Conservation (phyloP, 2,329 filamentous ascomycete species). For the Setomelanomma holmii region DNA sequence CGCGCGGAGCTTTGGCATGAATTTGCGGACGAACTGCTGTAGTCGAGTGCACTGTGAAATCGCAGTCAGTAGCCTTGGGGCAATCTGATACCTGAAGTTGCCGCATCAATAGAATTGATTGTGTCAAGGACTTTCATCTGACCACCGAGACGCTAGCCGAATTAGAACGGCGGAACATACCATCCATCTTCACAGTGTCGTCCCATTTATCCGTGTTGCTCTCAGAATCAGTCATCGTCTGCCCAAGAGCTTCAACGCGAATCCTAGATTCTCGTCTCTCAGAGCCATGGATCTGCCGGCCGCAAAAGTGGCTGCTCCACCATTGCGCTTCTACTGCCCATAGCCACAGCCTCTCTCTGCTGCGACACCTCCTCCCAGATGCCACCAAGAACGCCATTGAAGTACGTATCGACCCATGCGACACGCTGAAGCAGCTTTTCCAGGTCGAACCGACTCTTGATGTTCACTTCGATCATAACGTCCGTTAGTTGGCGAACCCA, state of each 20-base stretch:
- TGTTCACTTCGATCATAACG: slow-evolving; percentile 16
- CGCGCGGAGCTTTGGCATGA: background rate
- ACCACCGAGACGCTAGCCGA: too few species aligned
- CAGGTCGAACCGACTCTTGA: slow-evolving; percentile 11
- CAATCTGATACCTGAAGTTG: too few species aligned
- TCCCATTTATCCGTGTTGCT: too few species aligned
- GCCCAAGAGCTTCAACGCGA: too few species aligned
- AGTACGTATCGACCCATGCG: slow-evolving; percentile 32
- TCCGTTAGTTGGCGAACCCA: slow-evolving; percentile 23
- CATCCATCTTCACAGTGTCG: too few species aligned
- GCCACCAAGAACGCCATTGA: slow-evolving; percentile 11
- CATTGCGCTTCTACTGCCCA: background rate
- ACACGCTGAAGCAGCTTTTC: slow-evolving; percentile 19
- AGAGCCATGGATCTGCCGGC: background rate
- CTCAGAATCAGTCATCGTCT: too few species aligned
- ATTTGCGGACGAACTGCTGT: background rate
- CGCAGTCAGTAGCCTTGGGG: too few species aligned
- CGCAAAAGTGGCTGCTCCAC: background rate
- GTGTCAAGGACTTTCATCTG: too few species aligned
- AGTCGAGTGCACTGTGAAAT: too few species aligned
- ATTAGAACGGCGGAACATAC: too few species aligned
- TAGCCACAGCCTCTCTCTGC: background rate
- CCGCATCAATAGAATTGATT: too few species aligned
- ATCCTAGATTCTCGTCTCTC: background rate
- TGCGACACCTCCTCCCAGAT: slow-evolving; percentile 18